Evolutionary conservation across 176 grass and related monocot genomes (phyloP).

Genomic region (Zea mays): Zm-B73-REFERENCE-NAM-5.0 NC_050098.1:229784501-229785000

Average conservation of each 20-base stretch:
- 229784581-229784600: neutral
- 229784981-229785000: neutral
- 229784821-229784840: neutral
- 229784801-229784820: neutral
- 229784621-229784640: neutral
- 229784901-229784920: conserved; percentile 37
- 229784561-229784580: neutral
- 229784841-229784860: neutral
- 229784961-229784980: neutral
- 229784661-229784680: neutral
- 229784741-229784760: neutral
- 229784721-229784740: no score
- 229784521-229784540: conserved; percentile 17
- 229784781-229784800: neutral
- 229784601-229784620: neutral
- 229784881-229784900: neutral
- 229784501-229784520: conserved; percentile 23
- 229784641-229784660: conserved; percentile 9
- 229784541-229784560: neutral
- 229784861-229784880: neutral
- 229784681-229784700: neutral
- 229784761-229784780: neutral
- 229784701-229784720: neutral
- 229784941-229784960: neutral
- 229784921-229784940: neutral